Evolutionary conservation across 2,329 filamentous ascomycete genomes (phyloP), one percentile per base, ranked within the genome.

Genomic region (Emmonsia crescens): DNA sequence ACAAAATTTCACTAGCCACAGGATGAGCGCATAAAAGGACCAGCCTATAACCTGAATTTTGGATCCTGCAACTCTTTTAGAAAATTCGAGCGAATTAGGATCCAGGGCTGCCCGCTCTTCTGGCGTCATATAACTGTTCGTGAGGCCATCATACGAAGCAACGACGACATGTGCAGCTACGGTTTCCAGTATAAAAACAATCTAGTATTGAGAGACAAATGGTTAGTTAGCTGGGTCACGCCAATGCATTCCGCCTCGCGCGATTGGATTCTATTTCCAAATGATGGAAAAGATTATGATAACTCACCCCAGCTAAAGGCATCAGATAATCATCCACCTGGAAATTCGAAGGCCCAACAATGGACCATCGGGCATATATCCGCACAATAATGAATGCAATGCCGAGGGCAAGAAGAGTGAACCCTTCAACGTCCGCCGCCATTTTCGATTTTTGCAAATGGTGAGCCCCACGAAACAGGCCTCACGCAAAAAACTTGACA

Each of bases 251-350:
- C 44, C 21, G 6, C 14, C 12, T 29, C 24, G 12, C 12, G 12
- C 19, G 57, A 42, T 19, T 38, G 40, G 42, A 14, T 12, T 36
- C 19, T 21, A n/a, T 49, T 38, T 38, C 51, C 62, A 51, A 4
- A 52, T 3, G 6, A 40, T 12, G 51, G 42, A 16, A 51, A 44
- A 60, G 42, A 40, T 8, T 68, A 31, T 9, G 19, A 4, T 31
- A 29, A 68, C 79, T 67, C 70, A 85, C 81, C 63, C 77, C 76
- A 5, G 79, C 82, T 21, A 83, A n/a, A 52, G 80, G 71, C 72
- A 85, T 83, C 36, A 87, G 68, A 66, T 82, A 85, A 64, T 87
- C 85, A 69, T 86, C 84, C 0, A 78, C 74, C 65, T 79, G 76
- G 61, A 86, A 78, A n/a, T 77, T 75, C 61, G 71, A 73, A 44